A percentile compares a stretch with the other conserved stretches of the same genome.
phyloP scores from a whole-genome alignment of 2,329 filamentous ascomycete species.

The Diaporthe sp. region DNA sequence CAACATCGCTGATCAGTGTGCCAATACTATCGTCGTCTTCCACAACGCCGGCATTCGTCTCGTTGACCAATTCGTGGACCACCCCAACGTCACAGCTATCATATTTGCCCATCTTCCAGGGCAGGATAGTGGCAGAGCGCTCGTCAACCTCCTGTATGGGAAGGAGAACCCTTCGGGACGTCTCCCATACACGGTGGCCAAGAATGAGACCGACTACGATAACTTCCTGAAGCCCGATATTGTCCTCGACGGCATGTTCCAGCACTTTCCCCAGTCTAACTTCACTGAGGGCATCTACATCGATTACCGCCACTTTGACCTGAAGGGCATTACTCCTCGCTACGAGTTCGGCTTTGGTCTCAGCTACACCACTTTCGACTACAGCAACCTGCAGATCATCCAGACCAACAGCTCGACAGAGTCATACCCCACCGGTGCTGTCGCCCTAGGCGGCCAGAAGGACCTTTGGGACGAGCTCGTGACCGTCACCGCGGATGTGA shows the following conservation, averaged over 20 bases:
- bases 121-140: conserved; percentile 69
- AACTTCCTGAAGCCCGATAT: conserved; percentile 53
- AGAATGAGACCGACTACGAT: conserved; percentile 68
- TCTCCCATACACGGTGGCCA: conserved; percentile 72
- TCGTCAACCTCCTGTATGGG: conserved; percentile 70
- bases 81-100: conserved; percentile 74
- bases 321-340: conserved; percentile 59
- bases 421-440: conserved; percentile 53
- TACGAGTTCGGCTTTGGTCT: conserved; percentile 70
- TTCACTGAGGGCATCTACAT: conserved; percentile 65
- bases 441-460: conserved; percentile 57
- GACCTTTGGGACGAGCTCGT: conserved; percentile 63
- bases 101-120: conserved; percentile 75
- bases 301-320: conserved; percentile 70
- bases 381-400: conserved; percentile 56
- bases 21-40: conserved; percentile 73
- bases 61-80: conserved; percentile 71
- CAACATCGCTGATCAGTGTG: conserved; percentile 69
- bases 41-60: conserved; percentile 74
- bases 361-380: conserved; percentile 67
- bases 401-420: conserved; percentile 45
- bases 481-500: conserved; percentile 53
- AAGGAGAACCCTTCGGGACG: conserved; percentile 68
- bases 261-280: conserved; percentile 64
- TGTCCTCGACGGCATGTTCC: conserved; percentile 67